Conservation (phyloP, 2,329 filamentous ascomycete species). For the Leptosphaerulina australis region DNA sequence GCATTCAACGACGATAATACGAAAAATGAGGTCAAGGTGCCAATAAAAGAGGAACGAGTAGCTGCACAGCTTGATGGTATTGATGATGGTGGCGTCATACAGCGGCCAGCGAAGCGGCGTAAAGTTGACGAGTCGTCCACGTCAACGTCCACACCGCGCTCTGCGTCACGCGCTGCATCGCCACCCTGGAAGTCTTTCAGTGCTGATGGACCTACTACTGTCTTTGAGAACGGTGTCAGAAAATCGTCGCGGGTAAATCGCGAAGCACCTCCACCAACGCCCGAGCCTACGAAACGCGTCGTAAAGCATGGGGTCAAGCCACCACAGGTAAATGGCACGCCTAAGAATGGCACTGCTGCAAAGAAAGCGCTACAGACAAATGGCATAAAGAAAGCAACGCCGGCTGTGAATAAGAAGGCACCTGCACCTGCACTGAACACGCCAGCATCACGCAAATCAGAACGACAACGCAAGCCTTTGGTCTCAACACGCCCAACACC, state of each 20-base stretch:
- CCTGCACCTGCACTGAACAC: slow-evolving; percentile 25
- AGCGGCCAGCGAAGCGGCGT: slow-evolving; percentile 65
- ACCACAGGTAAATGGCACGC: slow-evolving; percentile 38
- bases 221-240: slow-evolving; percentile 68
- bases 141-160: slow-evolving; percentile 35
- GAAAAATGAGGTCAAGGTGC: slow-evolving; percentile 28
- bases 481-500: slow-evolving; percentile 24
- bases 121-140: slow-evolving; percentile 51
- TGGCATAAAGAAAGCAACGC: slow-evolving; percentile 27
- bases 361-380: slow-evolving; percentile 23
- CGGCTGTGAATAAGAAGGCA: slow-evolving; percentile 31
- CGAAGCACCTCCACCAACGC: slow-evolving; percentile 53
- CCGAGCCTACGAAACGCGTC: slow-evolving; percentile 51
- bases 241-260: slow-evolving; percentile 65
- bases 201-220: slow-evolving; percentile 86
- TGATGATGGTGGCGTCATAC: slow-evolving; percentile 32
- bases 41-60: slow-evolving; percentile 39
- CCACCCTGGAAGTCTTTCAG: slow-evolving; percentile 91
- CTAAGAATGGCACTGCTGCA: slow-evolving; percentile 28
- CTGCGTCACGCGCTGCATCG: slow-evolving; percentile 63
- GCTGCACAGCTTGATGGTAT: slow-evolving; percentile 22
- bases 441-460: slow-evolving; percentile 41
- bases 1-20: slow-evolving; percentile 2
- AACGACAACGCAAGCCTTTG: slow-evolving; percentile 38
- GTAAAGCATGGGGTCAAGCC: slow-evolving; percentile 34